These are phyloP conservation scores for Eucalyptus tenuipes DNA, from an alignment of 345 rosid species.

Conservation along the genomic window DNA sequence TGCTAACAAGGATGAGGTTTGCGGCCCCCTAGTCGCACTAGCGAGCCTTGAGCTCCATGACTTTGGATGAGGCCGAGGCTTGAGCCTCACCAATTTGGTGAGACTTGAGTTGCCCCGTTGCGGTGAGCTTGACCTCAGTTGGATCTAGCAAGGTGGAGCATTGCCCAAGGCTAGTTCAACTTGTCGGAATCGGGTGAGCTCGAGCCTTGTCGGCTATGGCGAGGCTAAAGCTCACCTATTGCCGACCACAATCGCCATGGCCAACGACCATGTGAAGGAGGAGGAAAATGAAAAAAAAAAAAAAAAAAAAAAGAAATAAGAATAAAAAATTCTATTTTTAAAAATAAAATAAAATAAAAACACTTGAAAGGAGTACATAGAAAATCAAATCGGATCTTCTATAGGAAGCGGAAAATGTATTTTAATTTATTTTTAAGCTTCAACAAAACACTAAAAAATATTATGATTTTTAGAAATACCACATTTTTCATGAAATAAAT, in stretches of 20 bases:
- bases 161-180: rapidly evolving
- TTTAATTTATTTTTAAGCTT: too few relatives aligned
- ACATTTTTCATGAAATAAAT: too few relatives aligned
- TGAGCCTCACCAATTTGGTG: rapidly evolving
- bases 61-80: rapidly evolving
- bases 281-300: too few relatives aligned
- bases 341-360: too few relatives aligned
- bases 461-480: too few relatives aligned
- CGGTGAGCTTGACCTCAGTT: rapidly evolving
- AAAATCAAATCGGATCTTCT: too few relatives aligned
- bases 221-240: rapidly evolving
- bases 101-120: rapidly evolving
- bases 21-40: too few relatives aligned
- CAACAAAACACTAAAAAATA: too few relatives aligned
- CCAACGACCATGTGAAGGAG: rapidly evolving
- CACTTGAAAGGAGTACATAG: rapidly evolving
- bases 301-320: rapidly evolving
- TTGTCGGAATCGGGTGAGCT: rapidly evolving
- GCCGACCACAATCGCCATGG: rapidly evolving
- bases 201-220: rapidly evolving
- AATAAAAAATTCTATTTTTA: too few relatives aligned
- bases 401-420: rapidly evolving
- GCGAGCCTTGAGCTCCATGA: rapidly evolving
- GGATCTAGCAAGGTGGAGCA: too few relatives aligned
- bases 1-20: too few relatives aligned